phyloP scores from a whole-genome alignment of 768 basidiomycete species.

The Trametes meyenii region DNA sequence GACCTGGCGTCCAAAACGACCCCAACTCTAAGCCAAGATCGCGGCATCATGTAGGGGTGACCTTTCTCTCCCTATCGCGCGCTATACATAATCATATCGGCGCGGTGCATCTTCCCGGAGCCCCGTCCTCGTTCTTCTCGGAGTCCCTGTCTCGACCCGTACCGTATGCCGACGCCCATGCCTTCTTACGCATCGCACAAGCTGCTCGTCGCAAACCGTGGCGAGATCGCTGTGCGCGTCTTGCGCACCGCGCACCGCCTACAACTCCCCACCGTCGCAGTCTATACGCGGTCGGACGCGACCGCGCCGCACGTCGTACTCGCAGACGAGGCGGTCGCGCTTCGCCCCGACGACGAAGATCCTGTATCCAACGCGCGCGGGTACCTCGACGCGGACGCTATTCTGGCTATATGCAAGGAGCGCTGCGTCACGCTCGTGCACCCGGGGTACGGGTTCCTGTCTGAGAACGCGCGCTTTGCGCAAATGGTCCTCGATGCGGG shows the following conservation, averaged over 20 bases:
- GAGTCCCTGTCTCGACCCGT: background rate
- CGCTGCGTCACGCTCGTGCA: conserved; percentile 54
- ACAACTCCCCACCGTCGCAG: conserved; percentile 54
- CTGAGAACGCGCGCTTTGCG: conserved; percentile 65
- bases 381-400: conserved; percentile 43
- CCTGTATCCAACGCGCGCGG: conserved; percentile 43
- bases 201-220: conserved; percentile 69
- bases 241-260: conserved; percentile 57
- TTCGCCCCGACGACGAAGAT: conserved; percentile 32
- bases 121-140: background rate
- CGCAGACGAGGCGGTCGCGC: conserved; percentile 52
- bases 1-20: background rate
- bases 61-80: background rate
- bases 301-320: conserved; percentile 58
- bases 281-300: conserved; percentile 63
- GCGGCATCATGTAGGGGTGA: background rate
- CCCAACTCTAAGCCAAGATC: background rate
- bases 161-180: background rate
- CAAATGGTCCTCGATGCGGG: conserved; percentile 47
- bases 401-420: conserved; percentile 47
- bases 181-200: conserved; percentile 38
- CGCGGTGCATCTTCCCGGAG: too few relatives aligned
- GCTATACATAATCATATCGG: background rate
- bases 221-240: conserved; percentile 71
- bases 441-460: conserved; percentile 68